Conservation (phyloP, 495 filamentous ascomycete genomes). For the Penicillium antarcticum region DNA sequence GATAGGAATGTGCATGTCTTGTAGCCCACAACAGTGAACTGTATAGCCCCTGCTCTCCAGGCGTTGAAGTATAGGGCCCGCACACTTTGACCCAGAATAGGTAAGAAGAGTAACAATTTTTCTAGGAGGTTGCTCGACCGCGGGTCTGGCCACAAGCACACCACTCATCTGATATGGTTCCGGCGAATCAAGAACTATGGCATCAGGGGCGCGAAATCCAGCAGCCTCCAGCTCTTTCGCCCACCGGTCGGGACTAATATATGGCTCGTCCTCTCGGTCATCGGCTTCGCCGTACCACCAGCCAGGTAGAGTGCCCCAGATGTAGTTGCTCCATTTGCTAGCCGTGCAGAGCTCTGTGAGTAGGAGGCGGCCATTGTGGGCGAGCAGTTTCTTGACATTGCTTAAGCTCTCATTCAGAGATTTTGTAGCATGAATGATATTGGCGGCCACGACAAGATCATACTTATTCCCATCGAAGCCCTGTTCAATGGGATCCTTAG, state of each 20-base stretch:
- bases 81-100: not conserved
- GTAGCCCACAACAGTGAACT: slow-evolving; percentile 16
- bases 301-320: slow-evolving; percentile 16
- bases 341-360: slow-evolving; percentile 18
- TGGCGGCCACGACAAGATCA: slow-evolving; percentile 51
- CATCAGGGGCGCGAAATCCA: slow-evolving; percentile 28
- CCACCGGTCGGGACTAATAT: slow-evolving; percentile 23
- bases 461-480: slow-evolving; percentile 44
- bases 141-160: slow-evolving; percentile 27
- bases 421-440: slow-evolving; percentile 51
- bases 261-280: slow-evolving; percentile 22
- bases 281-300: slow-evolving; percentile 33
- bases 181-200: slow-evolving; percentile 27
- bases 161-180: slow-evolving; percentile 27
- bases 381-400: slow-evolving; percentile 34
- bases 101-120: not conserved
- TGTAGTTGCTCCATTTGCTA: slow-evolving; percentile 6
- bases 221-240: slow-evolving; percentile 20
- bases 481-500: slow-evolving; percentile 42
- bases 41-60: slow-evolving; percentile 11
- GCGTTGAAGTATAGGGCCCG: not conserved
- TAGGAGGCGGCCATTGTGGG: slow-evolving; percentile 20
- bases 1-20: slow-evolving; percentile 11
- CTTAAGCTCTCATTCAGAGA: slow-evolving; percentile 33
- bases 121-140: not conserved